Percentiles rank a stretch among this genome's conserved stretches.
Conservation (phyloP, 345 rosid species). For the Rubroshorea leprosula region DNA sequence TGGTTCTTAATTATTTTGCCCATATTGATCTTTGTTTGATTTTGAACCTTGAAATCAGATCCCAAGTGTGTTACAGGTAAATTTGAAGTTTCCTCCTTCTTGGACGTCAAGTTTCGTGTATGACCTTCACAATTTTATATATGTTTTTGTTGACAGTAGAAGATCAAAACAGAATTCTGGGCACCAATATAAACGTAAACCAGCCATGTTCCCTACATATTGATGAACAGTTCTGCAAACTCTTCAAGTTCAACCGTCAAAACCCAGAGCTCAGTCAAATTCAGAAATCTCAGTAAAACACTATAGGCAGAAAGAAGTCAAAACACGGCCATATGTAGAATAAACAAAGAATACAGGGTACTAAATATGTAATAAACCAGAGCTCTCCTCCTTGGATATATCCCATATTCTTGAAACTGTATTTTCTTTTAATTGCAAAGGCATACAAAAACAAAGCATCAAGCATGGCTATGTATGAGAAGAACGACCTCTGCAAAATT, state of each 20-base stretch:
- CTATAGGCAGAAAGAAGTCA: neutral
- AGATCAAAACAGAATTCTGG: neutral
- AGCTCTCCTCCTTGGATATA: neutral
- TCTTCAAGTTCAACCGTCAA: constrained; percentile 1
- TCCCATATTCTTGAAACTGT: no score
- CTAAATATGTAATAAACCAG: neutral
- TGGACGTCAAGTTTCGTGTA: no score
- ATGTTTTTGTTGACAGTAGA: neutral
- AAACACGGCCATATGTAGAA: neutral
- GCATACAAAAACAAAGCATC: no score
- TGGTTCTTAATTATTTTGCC: no score
- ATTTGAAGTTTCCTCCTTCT: no score
- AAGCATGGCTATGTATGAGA: neutral
- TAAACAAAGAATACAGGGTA: neutral
- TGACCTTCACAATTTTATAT: no score
- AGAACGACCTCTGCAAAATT: neutral
- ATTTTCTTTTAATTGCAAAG: no score
- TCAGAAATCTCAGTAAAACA: neutral
- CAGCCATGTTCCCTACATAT: neutral
- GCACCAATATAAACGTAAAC: neutral
- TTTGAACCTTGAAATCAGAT: no score
- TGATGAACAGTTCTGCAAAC: constrained; percentile 17
- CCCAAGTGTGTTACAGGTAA: no score
- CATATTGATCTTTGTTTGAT: no score
- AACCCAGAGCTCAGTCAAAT: constrained; percentile 7